These are phyloP conservation scores for Aspergillus aculeatus DNA, from an alignment of 2,329 filamentous ascomycete species.

Conservation along the genomic window DNA sequence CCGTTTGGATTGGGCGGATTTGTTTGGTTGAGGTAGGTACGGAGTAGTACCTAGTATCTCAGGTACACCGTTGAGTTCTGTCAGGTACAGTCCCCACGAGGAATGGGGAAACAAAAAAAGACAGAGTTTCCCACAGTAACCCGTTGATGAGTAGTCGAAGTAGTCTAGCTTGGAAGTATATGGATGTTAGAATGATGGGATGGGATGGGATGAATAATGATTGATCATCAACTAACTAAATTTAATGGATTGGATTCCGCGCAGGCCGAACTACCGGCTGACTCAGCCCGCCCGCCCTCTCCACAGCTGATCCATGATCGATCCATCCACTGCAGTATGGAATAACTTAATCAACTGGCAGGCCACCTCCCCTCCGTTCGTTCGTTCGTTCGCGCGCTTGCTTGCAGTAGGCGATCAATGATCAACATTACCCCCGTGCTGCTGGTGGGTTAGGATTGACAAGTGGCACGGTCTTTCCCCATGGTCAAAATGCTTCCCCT, in stretches of 20 bases:
- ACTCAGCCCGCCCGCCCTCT: not conserved
- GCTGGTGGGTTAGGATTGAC: not conserved
- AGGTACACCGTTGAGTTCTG: not conserved
- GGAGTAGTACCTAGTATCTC: not conserved
- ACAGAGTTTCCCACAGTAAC: not conserved
- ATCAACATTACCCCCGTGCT: slow-evolving; percentile 8
- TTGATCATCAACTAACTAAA: too few species aligned
- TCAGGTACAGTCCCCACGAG: not conserved
- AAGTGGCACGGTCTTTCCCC: slow-evolving; percentile 1
- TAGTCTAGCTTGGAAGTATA: not conserved
- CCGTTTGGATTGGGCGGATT: too few species aligned
- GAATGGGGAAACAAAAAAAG: not conserved
- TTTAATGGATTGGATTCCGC: not conserved
- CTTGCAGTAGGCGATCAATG: slow-evolving; percentile 1
- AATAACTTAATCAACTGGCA: not conserved
- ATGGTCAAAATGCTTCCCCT: not conserved
- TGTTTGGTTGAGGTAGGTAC: too few species aligned
- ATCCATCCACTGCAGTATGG: not conserved
- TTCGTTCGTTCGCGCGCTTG: not conserved
- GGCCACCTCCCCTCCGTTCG: not conserved
- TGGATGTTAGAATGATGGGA: too few species aligned
- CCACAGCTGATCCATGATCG: not conserved
- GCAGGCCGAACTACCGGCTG: not conserved
- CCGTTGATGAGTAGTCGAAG: not conserved
- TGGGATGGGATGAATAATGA: not conserved